Base-by-base conservation (phyloP, 1,284 basidiomycete genomes). In the Malassezia japonica region DNA sequence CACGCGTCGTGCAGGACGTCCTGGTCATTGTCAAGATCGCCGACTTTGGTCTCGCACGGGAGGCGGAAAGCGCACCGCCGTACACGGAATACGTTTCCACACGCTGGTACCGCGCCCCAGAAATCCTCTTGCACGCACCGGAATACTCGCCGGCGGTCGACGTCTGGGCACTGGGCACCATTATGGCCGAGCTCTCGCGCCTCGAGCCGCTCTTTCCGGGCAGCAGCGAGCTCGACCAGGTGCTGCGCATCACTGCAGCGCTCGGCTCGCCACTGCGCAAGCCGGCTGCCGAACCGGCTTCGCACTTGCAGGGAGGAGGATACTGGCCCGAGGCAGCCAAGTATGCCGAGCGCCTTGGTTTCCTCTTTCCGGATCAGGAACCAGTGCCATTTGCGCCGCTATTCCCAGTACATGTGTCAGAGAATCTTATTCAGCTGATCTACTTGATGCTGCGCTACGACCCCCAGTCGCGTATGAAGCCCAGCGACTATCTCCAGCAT, bases 81-180 rank as follows among this genome's bases (percentile, higher is more conserved):
- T 99, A 95, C 72, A 96, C 92, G 23, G 92, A 96, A 76, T 99
- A 99, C 70, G 94, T 99, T 23, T 89, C 90, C 24, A 99, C 94
- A 23, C 80, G 94, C 38, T 99, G 94, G 94, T 99, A 99, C 75
- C 86, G 94, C 54, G 94, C 94, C 0, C 94, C 94, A 13, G 94
- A 99, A 74, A 89, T 99, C 3, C 78, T 99, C 18, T 79, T 99
- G 32, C 80, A 89, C 51, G 87, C 88, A 64, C 80, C 83, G 50
- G 84, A 94, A 70, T 98, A 99, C 72, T 90, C 87, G 15, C 86
- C 86, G 62, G 89, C 94, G 0, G 92, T 99, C 29, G 94, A 99
- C 74, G 88, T 96, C 84, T 99, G 94, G 94, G 94, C 94, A 1
- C 77, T 99, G 39, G 94, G 94, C 20, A 92, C 94, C 4, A 99